Evolutionary conservation across 768 basidiomycete species (phyloP), one percentile per base, ranked within the genome.

Genomic region (Suillus weaverae): DNA sequence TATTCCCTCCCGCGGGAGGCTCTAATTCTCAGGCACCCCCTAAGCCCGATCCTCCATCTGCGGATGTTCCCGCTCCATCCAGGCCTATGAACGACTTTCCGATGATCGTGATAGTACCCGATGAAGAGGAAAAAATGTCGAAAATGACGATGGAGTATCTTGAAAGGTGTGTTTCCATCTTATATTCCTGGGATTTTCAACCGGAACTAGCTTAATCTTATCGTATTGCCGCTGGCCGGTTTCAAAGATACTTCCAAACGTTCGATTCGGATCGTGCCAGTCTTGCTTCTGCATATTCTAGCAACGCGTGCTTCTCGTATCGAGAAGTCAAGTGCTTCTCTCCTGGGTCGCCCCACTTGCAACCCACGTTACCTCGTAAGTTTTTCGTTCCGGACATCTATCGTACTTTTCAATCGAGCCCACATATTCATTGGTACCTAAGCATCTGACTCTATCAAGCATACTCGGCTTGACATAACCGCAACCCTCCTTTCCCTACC

Each of bases 221-320:
- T 64, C 55, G 66, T 61, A 72, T 51, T 38, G 9, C 46, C 59
- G 13, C 46, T 54, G 35, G 61, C 14, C 20, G 26, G 63, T 46
- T 60, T 56, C 50, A 48, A 57, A 78, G 75, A 62, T 76, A 76
- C 30, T 33, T 76, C 32, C 73, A 76, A 64, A 76, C 66, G 4
- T 76, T 76, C 60, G 75, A 76, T 61, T 41, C 53, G 20, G 75
- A 78, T 56, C 75, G 75, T 41, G 70, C 71, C 51, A 72, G 69
- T 61, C 75, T 76, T 59, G 75, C 75, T 38, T 72, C 76, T 44
- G 75, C 75, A 18, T 76, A 76, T 56, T 70, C 70, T 54, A 63
- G 68, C 41, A 67, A 68, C 8, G 74, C 74, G n/a, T 74, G 73
- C 48, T 77, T 78, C 32, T 71, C 70, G 48, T 78, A 70, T 64